Evolutionary conservation across 257 asterid genomes (phyloP).

Genomic region (Solanum dulcamara): DNA sequence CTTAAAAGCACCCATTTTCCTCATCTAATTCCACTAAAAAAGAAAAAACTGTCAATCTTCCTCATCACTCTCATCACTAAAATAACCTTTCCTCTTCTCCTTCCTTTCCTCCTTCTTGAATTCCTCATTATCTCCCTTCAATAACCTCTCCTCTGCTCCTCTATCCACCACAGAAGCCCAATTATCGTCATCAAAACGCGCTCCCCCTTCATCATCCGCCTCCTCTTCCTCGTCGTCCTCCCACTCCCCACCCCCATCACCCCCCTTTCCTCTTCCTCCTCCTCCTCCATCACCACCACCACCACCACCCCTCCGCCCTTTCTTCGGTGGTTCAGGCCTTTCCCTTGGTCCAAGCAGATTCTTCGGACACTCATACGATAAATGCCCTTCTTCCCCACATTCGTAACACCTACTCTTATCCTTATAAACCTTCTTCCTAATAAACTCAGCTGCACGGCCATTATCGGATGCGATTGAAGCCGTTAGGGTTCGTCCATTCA

Average conservation of each 20-base stretch:
- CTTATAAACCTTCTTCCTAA: slow-evolving; percentile 67
- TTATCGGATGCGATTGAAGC: slow-evolving; percentile 94
- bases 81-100: slow-evolving; percentile 77
- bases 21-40: background rate
- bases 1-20: background rate
- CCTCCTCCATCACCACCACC: slow-evolving; percentile 14
- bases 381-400: slow-evolving; percentile 90
- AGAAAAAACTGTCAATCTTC: slow-evolving; percentile 32
- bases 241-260: slow-evolving; percentile 8
- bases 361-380: slow-evolving; percentile 85
- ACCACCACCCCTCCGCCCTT: slow-evolving; percentile 38
- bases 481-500: slow-evolving; percentile 64
- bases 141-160: slow-evolving; percentile 53
- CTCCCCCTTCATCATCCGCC: slow-evolving; percentile 39
- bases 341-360: slow-evolving; percentile 76
- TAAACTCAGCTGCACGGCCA: slow-evolving; percentile 90
- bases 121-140: slow-evolving; percentile 25
- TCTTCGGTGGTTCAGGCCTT: slow-evolving; percentile 63
- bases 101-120: slow-evolving; percentile 26
- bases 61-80: slow-evolving; percentile 89
- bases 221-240: slow-evolving; percentile 41
- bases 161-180: slow-evolving; percentile 96
- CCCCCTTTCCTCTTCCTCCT: background rate
- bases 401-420: slow-evolving; percentile 94
- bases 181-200: slow-evolving; percentile 46